Evolutionary conservation across 1,139 yeast species (phyloP).

Genomic region (Yamadazyma oceani): DNA sequence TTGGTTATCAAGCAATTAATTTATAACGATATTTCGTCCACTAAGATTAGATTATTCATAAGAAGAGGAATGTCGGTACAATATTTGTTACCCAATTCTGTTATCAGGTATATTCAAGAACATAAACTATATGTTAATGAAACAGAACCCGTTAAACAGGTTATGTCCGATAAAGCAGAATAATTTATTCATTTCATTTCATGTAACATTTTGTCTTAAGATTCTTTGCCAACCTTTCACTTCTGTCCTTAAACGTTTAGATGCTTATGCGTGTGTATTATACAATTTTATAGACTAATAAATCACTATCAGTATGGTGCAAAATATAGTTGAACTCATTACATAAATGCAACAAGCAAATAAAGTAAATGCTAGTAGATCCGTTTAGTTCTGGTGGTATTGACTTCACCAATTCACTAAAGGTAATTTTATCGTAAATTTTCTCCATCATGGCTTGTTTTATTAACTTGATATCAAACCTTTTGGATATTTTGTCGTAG

Average conservation of each 20-base stretch:
- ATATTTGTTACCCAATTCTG: conserved; percentile 89
- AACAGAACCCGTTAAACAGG: conserved; percentile 92
- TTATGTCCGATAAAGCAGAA: conserved; percentile 58
- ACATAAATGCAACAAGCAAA: conserved; percentile 79
- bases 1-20: conserved; percentile 93
- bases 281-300: conserved; percentile 8
- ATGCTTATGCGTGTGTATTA: conserved; percentile 2
- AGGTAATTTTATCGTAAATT: conserved; percentile 33
- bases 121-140: conserved; percentile 82
- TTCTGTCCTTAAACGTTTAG: too few relatives aligned
- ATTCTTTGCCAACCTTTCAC: conserved; percentile 1
- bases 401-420: conserved; percentile 46
- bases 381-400: conserved; percentile 40
- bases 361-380: conserved; percentile 82
- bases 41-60: conserved; percentile 87
- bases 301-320: conserved; percentile 41
- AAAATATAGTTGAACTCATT: conserved; percentile 77
- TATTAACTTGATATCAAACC: conserved; percentile 73
- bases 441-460: conserved; percentile 80
- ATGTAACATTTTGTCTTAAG: neutral
- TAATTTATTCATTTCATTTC: conserved; percentile 13
- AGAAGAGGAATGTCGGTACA: conserved; percentile 97
- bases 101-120: conserved; percentile 91
- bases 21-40: conserved; percentile 92
- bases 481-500: conserved; percentile 76